Evolutionary conservation across 176 grass and related monocot species (phyloP), one percentile per base, ranked within the genome.

Genomic region (Elaeis guineensis): DNA sequence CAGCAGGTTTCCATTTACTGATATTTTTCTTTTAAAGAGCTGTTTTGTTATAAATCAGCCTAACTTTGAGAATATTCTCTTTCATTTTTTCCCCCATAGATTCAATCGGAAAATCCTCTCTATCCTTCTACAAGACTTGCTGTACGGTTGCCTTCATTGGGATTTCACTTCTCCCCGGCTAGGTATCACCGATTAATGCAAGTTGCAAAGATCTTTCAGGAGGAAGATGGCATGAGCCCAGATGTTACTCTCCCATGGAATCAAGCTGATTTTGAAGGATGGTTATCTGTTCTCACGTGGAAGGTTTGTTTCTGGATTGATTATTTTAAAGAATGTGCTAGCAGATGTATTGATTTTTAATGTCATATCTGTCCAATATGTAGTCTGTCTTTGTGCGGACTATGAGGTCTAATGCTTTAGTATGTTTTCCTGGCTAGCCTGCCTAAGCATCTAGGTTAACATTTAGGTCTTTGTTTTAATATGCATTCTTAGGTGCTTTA

Each of bases 151-250:
- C 92, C 92, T 55, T 96, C 92, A 52, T 77, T 96, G 64, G 92
- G 86, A 16, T 96, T 96, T 65, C 86, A 96, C 77, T 96, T 96
- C 58, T 96, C 92, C 56, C 92, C 92, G 17, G 92, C 92, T 72
- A 78, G 92, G 58, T 96, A 96, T 54, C 92, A 96, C 62, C 77
- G 92, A 60, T 63, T 96, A 67, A 96, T 96, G 92, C 82, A 89
- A 72, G 77, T 96, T 79, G 60, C 68, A 49, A 90, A 90, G 75
- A 69, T 80, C 57, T 90, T 96, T 73, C 86, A 87, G 83, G 86
- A 79, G 30, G 82, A 71, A 28, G 72, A 81, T 44, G 71, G 77
- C 65, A 74, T 49, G 17, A 73, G 53, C 66, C 73, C 77, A 58
- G 66, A 86, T 65, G 66, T 72, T 60, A 66, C 72, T 64, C 75